phyloP scores from a whole-genome alignment of 352 stramenopile species.

The Thraustochytrium striatum region DNA sequence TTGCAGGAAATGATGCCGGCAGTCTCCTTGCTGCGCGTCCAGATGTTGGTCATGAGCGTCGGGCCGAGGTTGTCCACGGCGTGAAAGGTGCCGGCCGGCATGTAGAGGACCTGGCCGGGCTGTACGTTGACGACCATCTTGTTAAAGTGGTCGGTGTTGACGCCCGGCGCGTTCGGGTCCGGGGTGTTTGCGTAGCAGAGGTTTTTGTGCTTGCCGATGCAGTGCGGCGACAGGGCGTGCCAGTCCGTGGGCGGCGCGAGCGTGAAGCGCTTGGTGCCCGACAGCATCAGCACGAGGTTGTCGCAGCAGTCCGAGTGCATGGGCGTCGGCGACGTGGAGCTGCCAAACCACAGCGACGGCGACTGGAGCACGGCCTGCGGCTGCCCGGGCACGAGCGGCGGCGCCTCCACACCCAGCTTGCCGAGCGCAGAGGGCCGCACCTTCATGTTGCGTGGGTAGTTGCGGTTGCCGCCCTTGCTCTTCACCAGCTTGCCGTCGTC shows the following conservation, averaged over 20 bases:
- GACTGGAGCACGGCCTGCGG: conserved; percentile 12
- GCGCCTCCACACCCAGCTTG: conserved; percentile 38
- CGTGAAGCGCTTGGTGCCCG: conserved; percentile 47
- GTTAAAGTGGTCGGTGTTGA: conserved; percentile 43
- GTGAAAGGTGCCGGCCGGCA: conserved; percentile 48
- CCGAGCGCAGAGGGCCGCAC: conserved; percentile 41
- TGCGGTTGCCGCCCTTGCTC: conserved; percentile 44
- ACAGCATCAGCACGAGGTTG: conserved; percentile 50
- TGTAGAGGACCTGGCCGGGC: conserved; percentile 49
- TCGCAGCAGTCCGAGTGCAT: conserved; percentile 49
- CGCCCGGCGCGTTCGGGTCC: conserved; percentile 15
- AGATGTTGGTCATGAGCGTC: conserved; percentile 48
- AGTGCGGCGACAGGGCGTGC: conserved; percentile 32
- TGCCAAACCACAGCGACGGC: conserved; percentile 47
- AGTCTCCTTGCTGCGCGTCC: conserved; percentile 33
- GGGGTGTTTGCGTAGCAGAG: conserved; percentile 49
- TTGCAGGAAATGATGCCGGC: conserved; percentile 43
- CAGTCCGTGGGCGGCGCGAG: conserved; percentile 49
- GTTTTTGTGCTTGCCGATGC: conserved; percentile 47
- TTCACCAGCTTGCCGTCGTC: conserved; percentile 36
- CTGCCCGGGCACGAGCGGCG: conserved; percentile 21
- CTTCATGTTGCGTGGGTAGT: conserved; percentile 50
- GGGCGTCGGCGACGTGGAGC: conserved; percentile 13
- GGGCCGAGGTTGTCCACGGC: conserved; percentile 43
- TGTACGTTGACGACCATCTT: conserved; percentile 49